Evolutionary conservation across 192 early-diverging fungal genomes (phyloP).

Genomic region (Mortierella alpina): DNA sequence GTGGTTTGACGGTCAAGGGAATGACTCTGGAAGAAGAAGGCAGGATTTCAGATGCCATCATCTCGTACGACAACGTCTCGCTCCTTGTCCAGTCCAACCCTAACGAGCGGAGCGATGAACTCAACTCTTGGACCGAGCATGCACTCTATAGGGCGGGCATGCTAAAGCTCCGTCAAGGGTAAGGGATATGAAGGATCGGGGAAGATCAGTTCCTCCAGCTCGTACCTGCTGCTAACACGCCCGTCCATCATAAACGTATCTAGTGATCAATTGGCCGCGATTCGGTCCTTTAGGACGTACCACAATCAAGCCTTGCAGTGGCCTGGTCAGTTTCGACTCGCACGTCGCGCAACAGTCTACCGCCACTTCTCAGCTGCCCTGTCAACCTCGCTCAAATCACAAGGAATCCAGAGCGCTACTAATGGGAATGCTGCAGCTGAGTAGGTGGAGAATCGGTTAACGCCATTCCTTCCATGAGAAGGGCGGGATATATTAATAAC

Average conservation of each 20-base stretch:
- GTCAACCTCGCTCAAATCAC: conserved; percentile 14
- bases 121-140: conserved; percentile 76
- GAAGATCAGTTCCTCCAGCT: too few relatives aligned
- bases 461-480: not conserved
- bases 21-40: conserved; percentile 61
- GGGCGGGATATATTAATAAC: not conserved
- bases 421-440: not conserved
- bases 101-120: conserved; percentile 61
- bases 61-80: conserved; percentile 64
- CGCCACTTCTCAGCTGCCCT: conserved; percentile 30
- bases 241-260: too few relatives aligned
- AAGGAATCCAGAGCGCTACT: not conserved
- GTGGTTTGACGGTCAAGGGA: conserved; percentile 71
- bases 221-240: too few relatives aligned
- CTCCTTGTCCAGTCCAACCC: conserved; percentile 56
- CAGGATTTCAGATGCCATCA: conserved; percentile 60
- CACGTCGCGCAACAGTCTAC: conserved; percentile 26
- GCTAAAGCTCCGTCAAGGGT: conserved; percentile 59
- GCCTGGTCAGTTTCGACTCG: conserved; percentile 21
- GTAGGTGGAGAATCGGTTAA: not conserved
- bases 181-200: not conserved
- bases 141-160: conserved; percentile 77
- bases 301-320: conserved; percentile 19
- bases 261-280: conserved; percentile 32
- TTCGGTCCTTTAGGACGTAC: conserved; percentile 22